Evolutionary conservation across 2,329 filamentous ascomycete species (phyloP).

Genomic region (Mariannaea elegans): DNA sequence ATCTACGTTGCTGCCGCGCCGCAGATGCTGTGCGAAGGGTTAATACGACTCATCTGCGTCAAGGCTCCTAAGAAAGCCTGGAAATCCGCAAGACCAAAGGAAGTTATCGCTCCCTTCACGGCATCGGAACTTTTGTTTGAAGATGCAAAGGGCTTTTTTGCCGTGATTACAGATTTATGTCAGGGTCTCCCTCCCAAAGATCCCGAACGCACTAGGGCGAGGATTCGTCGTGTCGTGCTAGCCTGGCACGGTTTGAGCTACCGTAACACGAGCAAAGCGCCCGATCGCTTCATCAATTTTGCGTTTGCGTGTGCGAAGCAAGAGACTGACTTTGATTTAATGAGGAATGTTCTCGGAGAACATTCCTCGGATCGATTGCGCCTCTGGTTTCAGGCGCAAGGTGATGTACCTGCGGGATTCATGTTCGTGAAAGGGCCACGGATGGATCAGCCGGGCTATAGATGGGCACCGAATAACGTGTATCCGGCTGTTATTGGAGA

Average conservation of each 20-base stretch:
- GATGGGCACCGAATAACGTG: background rate
- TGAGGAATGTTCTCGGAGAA: background rate
- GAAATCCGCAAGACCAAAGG: background rate
- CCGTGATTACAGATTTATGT: background rate
- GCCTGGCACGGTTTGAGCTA: background rate
- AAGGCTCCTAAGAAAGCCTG: background rate
- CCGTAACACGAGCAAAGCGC: background rate
- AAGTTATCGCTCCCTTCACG: background rate
- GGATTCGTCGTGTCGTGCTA: background rate
- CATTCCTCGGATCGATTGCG: background rate
- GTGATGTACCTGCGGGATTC: background rate
- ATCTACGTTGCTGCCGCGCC: background rate
- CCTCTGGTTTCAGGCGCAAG: background rate
- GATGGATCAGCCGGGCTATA: background rate
- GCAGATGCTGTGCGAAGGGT: background rate
- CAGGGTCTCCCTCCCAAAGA: background rate
- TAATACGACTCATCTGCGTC: background rate
- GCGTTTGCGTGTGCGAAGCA: conserved; percentile 1
- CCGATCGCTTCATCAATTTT: background rate
- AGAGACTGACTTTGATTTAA: background rate
- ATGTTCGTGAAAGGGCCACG: background rate
- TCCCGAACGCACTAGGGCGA: background rate
- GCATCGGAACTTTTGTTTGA: background rate
- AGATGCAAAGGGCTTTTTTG: background rate
- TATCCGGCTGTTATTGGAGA: background rate